Evolutionary conservation across 768 basidiomycete genomes (phyloP), one percentile per base, ranked within the genome.

Genomic region (Mycena filopes): DNA sequence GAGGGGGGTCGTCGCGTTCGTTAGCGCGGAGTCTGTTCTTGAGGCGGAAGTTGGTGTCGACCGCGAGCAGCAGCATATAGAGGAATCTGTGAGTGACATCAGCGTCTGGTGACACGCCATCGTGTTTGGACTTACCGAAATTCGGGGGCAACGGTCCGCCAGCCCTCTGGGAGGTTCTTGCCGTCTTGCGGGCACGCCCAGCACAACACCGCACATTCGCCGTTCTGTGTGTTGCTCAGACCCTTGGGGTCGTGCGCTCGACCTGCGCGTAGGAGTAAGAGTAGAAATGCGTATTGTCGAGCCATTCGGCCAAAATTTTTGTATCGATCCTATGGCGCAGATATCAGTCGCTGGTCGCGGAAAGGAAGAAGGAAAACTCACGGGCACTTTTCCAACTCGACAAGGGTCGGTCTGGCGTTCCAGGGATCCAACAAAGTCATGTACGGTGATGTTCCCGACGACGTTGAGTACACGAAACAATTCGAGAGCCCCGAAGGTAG

Each of bases 21-120:
- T 57, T 70, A 3, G 64, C 61, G 0, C 62, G 49, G 1, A 45
- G 29, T 6, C 59, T 47, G 20, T 66, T 50, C 63, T 70, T 73
- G 5, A 74, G 43, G 0, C 66, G 60, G 45, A 73, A 76, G 41
- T 70, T 73, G 9, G 67, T 56, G 28, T 74, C 70, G 4, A 72
- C 45, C 9, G 69, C 65, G 13, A 66, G 36, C 28, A 63, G 3
- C 4, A 60, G 60, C 29, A 47, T 53, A 28, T 59, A 68, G 2
- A 71, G n/a, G 29, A 57, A 65, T 6, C 67, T 68, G 29, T 20
- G n/a, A n/a, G 8, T 2, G 33, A 11, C 21, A 45, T 25, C 7
- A 18, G 12, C 13, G 3, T 38, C n/a, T n/a, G 15, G 28, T 8
- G 5, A 42, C 28, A 56, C 15, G n/a, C 42, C 13, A 28, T 18